Base-by-base conservation (phyloP, 331 rosid species). In the Pyracantha coccinea region DNA sequence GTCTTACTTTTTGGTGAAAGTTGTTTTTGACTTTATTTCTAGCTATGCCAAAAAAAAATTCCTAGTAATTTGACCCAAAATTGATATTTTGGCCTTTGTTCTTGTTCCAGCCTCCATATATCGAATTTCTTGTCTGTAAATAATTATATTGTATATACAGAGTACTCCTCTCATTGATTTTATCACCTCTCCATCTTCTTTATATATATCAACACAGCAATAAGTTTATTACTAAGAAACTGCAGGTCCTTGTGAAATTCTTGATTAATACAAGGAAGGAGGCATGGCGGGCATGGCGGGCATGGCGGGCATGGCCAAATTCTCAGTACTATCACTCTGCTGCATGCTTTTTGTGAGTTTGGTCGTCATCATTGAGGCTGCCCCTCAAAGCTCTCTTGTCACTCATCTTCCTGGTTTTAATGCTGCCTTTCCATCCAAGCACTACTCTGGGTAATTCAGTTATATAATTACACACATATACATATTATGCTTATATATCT, bases 401-500 rank as follows among this genome's bases (percentile, higher is more conserved):
- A 80, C 83, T 13, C 71, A 68, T 1, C 85, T 86, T 66, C 87
- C 89, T 17, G 89, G 85, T 21, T 86, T 86, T 73, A 61, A 60
- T 60, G 83, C 75, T 62, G 15, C 27, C 16, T 80, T 86, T 50
- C 82, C 81, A 19, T 83, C 89, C 45, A 75, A 68, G 57, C 89
- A 86, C 72, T 73, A 78, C 66, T 68, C 85, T 6, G 89, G 89
- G 87, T 86, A 69, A 54, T 13, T 57, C 20, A 2, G 55, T 50
- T 16, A 50, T 50, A 6, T 60, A 24, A 16, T 25, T 60, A 6
- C 17, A 14, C n/a, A 12, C 3, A 16, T 44, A 3, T 47, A 16
- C 1, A 16, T 50, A 16, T 14, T 8, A 8, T 54, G 12, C 60
- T 8, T 15, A 15, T 47, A 47, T 15, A 16, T 50, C 20, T 16